phyloP scores from a whole-genome alignment of 176 grass and related monocot genomes.

The Tillandsia fasciculata region DNA sequence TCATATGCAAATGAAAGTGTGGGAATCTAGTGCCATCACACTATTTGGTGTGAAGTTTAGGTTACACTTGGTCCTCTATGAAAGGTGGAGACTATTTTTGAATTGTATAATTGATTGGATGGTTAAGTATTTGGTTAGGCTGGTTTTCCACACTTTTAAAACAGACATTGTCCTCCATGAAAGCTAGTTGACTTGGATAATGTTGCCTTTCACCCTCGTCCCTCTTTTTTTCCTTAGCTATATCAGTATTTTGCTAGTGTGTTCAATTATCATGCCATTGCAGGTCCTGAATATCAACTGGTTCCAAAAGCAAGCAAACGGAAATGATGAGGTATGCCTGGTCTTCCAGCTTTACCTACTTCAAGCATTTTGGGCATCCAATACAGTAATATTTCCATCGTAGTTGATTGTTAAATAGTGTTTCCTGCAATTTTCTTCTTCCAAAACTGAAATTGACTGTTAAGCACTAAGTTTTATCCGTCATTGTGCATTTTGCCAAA shows the following conservation, averaged over 20 bases:
- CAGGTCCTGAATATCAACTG: constrained; percentile 96
- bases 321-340: constrained; percentile 76
- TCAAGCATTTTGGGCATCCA: neutral
- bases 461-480: no score
- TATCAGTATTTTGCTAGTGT: neutral
- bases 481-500: no score
- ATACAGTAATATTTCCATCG: neutral
- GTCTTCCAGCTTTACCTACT: neutral
- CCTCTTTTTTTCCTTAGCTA: neutral
- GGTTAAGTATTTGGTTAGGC: no score
- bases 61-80: no score
- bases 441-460: neutral
- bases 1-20: no score
- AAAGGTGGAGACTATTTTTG: no score
- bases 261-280: neutral
- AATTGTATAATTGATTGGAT: no score
- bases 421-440: neutral
- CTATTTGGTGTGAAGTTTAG: no score
- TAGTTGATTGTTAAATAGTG: neutral
- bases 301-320: constrained; percentile 96
- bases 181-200: neutral
- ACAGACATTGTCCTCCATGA: no score
- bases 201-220: neutral
- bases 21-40: no score
- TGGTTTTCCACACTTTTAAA: no score